A percentile compares a stretch with the other conserved stretches of the same genome.
Evolutionary conservation across 2,329 filamentous ascomycete species (phyloP).

Genomic region (Coniochaeta sp.): DNA sequence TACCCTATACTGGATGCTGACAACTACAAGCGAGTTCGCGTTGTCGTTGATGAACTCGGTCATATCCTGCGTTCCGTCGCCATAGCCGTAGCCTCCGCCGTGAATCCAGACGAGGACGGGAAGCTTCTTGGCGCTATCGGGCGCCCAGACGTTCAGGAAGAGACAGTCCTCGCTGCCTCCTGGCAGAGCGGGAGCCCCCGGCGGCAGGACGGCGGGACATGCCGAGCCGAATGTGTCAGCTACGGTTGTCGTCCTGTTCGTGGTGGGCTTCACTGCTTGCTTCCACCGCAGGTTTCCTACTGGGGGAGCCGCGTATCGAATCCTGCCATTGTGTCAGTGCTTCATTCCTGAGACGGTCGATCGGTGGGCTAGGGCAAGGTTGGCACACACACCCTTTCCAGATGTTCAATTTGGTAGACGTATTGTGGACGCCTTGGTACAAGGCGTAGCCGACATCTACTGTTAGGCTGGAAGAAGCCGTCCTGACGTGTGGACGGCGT

Average conservation of each 20-base stretch:
- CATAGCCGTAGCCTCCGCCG: slow-evolving; percentile 19
- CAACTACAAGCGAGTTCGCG: slow-evolving; percentile 17
- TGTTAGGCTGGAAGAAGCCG: background rate
- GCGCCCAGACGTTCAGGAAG: slow-evolving; percentile 37
- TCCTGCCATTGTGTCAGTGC: background rate
- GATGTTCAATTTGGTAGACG: background rate
- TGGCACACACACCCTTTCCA: background rate
- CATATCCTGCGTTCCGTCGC: slow-evolving; percentile 9
- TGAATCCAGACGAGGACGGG: slow-evolving; percentile 48
- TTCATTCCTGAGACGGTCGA: background rate
- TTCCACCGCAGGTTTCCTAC: background rate
- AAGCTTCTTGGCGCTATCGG: slow-evolving; percentile 32
- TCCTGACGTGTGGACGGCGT: background rate
- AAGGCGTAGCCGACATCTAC: background rate
- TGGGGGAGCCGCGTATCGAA: background rate
- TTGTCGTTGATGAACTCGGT: slow-evolving; percentile 16
- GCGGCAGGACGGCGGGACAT: slow-evolving; percentile 5
- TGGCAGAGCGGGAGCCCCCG: background rate
- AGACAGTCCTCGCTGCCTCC: slow-evolving; percentile 29
- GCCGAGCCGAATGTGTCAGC: slow-evolving; percentile 1
- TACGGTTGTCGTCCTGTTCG: background rate
- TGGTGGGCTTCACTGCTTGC: background rate
- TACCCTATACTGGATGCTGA: slow-evolving; percentile 19
- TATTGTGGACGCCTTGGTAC: background rate
- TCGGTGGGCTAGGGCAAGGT: background rate